Evolutionary conservation across 352 stramenopile genomes (phyloP), one percentile per base, ranked within the genome.

Genomic region (Peronosclerospora sorghi): DNA sequence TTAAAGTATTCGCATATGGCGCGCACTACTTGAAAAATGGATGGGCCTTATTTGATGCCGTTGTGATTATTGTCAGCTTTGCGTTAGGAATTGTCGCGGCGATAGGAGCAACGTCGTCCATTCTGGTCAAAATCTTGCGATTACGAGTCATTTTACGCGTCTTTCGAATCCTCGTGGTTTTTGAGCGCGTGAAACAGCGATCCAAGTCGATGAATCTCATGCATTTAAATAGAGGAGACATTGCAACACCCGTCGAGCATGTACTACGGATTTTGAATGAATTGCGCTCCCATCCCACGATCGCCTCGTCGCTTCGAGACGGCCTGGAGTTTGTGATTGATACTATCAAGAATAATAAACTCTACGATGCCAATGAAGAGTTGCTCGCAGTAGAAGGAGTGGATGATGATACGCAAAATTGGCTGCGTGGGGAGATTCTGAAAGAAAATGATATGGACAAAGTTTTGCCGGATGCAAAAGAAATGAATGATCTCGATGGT

Each of bases 281-380:
- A 37, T 51, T 94, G 27, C 57, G 73, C 12, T 89, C 74, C 52
- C 81, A 94, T 44, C 76, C 81, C 7, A 73, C 68, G 0, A 62
- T 93, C 30, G 62, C 61, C 1, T 45, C 56, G 12, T 67, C 62
- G 6, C 35, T 83, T 1, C 59, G 73, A 27, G 57, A 71, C 23
- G 77, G 86, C 13, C 47, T 94, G 32, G 74, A 88, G 17, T 90
- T 86, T 35, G 68, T 77, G 5, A 90, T 91, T 26, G 74, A 94
- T 41, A 65, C 65, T 5, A 90, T 94, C 57, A 90, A 90, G 46
- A 86, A 83, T 51, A 91, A 91, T 42, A 67, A 71, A 2, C 48
- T 94, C 8, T 91, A 94, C 46, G 75, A 90, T 34, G 79, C 74
- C 2, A 82, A 81, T 32, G 77, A 86, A 32, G 73, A 83, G 6